These are phyloP conservation scores for Saururus chinensis DNA, from an alignment of 164 flowering plant species.

Conservation along the genomic window DNA sequence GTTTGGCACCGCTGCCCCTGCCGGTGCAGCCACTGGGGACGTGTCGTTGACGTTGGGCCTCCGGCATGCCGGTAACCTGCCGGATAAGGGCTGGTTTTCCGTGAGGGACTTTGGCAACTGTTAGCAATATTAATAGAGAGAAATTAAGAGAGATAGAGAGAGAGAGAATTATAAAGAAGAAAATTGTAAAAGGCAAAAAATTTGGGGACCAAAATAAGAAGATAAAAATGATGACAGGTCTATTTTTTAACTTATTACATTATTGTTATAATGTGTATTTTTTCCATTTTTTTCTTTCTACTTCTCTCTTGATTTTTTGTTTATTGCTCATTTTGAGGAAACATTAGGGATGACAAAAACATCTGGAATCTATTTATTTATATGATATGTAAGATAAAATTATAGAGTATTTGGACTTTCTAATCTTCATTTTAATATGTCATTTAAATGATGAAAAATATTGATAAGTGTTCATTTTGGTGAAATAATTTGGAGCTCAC, in stretches of 20 bases:
- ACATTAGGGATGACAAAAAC: background rate
- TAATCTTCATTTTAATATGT: too few relatives aligned
- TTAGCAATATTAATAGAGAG: conserved; percentile 3
- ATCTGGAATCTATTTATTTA: background rate
- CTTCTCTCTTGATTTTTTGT: background rate
- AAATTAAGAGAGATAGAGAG: background rate
- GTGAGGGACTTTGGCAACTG: conserved; percentile 20
- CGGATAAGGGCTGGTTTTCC: conserved; percentile 46
- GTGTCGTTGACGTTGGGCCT: conserved; percentile 83
- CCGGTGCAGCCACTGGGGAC: conserved; percentile 31
- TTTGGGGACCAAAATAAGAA: background rate
- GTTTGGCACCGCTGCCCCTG: background rate
- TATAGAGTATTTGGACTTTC: background rate
- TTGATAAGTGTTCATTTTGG: too few relatives aligned
- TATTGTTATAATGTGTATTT: background rate
- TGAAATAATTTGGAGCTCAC: too few relatives aligned
- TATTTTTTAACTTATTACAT: too few relatives aligned
- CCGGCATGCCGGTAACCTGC: conserved; percentile 65
- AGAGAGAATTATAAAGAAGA: background rate
- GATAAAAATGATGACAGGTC: too few relatives aligned
- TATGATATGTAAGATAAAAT: background rate
- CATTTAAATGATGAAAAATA: too few relatives aligned
- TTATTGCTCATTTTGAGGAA: background rate
- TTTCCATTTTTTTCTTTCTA: background rate
- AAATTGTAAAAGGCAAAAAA: conserved; percentile 1